Percentiles rank a stretch among this genome's conserved stretches.
phyloP scores from a whole-genome alignment of 257 asterid species.

The Voacanga thouarsii region DNA sequence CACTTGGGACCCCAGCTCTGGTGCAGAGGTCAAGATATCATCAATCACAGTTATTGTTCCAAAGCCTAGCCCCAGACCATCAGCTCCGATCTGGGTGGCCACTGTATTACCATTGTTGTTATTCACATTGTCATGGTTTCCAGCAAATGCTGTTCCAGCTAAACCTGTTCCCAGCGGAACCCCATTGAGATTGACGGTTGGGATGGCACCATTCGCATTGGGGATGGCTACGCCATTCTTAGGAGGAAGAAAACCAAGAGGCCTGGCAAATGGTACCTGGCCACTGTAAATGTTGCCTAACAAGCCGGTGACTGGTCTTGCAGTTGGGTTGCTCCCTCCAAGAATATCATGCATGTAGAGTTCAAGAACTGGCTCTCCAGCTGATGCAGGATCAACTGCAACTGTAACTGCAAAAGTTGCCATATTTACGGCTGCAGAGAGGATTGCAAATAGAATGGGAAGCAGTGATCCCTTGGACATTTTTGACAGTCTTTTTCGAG shows the following conservation, averaged over 20 bases:
- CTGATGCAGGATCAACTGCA: slow-evolving; percentile 32
- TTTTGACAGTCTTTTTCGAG: slow-evolving; percentile 2
- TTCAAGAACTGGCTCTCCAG: slow-evolving; percentile 46
- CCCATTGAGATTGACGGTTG: slow-evolving; percentile 59
- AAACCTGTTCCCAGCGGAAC: slow-evolving; percentile 80
- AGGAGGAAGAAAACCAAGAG: slow-evolving; percentile 73
- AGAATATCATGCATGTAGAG: slow-evolving; percentile 87
- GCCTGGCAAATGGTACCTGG: slow-evolving; percentile 84
- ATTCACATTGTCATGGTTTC: slow-evolving; percentile 17
- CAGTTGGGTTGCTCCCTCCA: slow-evolving; percentile 87
- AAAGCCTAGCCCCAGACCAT: slow-evolving; percentile 48
- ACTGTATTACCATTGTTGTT: slow-evolving; percentile 20
- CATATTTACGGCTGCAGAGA: slow-evolving; percentile 29
- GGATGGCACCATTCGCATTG: slow-evolving; percentile 59
- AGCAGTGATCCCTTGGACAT: slow-evolving; percentile 37
- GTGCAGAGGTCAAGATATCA: slow-evolving; percentile 40
- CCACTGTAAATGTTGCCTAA: slow-evolving; percentile 87
- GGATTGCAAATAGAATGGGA: slow-evolving; percentile 24
- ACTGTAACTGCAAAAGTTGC: slow-evolving; percentile 22
- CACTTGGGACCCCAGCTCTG: slow-evolving; percentile 38
- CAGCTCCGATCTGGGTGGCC: slow-evolving; percentile 37
- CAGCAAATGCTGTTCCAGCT: slow-evolving; percentile 57
- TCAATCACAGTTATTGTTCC: slow-evolving; percentile 56
- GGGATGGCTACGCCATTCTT: slow-evolving; percentile 64
- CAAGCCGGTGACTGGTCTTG: slow-evolving; percentile 76